A percentile compares a stretch with the other conserved stretches of the same genome.
phyloP scores from a whole-genome alignment of 2,329 filamentous ascomycete genomes.

The Cylindrodendrum hubeiense region DNA sequence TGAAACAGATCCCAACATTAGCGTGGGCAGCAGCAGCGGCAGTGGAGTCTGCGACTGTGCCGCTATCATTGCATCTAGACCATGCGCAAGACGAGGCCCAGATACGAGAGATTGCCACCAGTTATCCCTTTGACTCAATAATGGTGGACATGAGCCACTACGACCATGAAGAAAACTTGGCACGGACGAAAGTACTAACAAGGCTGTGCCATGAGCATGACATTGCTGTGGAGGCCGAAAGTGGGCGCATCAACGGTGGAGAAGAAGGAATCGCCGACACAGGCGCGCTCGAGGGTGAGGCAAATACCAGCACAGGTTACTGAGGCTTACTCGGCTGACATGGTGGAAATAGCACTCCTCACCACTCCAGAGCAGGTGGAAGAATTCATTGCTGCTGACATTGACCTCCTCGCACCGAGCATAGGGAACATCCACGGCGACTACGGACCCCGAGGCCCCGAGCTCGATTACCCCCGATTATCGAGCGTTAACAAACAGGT shows the following conservation, averaged over 20 bases:
- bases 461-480: constrained; percentile 65
- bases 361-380: constrained; percentile 78
- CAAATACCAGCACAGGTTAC: no score
- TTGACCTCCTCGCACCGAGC: constrained; percentile 79
- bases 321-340: no score
- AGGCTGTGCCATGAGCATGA: constrained; percentile 9
- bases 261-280: constrained; percentile 70
- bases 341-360: no score
- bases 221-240: constrained; percentile 22
- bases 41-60: constrained; percentile 67
- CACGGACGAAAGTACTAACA: constrained; percentile 13
- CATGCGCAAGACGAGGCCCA: constrained; percentile 71
- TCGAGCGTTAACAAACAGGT: constrained; percentile 46
- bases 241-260: constrained; percentile 51
- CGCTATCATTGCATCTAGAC: constrained; percentile 75
- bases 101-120: constrained; percentile 65
- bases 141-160: constrained; percentile 85
- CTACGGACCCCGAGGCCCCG: constrained; percentile 74
- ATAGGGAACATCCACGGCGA: constrained; percentile 84
- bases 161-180: constrained; percentile 76
- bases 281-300: no score
- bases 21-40: constrained; percentile 64
- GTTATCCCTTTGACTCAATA: constrained; percentile 75
- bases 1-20: constrained; percentile 68
- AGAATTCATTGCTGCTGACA: constrained; percentile 77